A percentile compares a stretch with the other conserved stretches of the same genome.
These are phyloP conservation scores for Sanghuangporus baumii DNA, from an alignment of 1,284 basidiomycete species.

Conservation along the genomic window DNA sequence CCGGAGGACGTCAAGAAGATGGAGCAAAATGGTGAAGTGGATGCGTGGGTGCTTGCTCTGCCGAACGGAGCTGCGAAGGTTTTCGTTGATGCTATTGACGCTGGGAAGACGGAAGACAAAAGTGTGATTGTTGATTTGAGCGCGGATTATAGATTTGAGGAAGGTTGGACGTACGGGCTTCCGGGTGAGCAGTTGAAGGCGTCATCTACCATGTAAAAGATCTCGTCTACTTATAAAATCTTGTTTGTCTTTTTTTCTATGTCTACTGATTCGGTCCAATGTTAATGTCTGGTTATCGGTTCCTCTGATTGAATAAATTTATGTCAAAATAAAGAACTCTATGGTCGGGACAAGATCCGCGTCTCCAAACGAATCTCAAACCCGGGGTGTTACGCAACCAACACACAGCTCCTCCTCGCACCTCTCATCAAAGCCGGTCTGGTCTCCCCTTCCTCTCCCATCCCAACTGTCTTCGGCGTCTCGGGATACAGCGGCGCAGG, in stretches of 20 bases:
- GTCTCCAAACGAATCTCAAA: conserved; percentile 86
- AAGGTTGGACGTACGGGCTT: conserved; percentile 95
- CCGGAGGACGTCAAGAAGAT: conserved; percentile 75
- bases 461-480: conserved; percentile 88
- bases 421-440: conserved; percentile 67
- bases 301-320: not conserved
- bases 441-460: conserved; percentile 48
- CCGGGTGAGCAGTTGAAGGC: conserved; percentile 74
- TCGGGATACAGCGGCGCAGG: conserved; percentile 96
- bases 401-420: conserved; percentile 86
- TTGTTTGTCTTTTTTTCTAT: conserved; percentile 15
- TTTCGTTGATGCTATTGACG: conserved; percentile 93
- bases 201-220: conserved; percentile 15
- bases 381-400: conserved; percentile 96
- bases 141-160: conserved; percentile 94
- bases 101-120: conserved; percentile 38
- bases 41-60: conserved; percentile 97
- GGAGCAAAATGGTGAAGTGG: conserved; percentile 84
- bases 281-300: conserved; percentile 25
- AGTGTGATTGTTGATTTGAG: conserved; percentile 89
- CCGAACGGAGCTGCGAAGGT: conserved; percentile 97
- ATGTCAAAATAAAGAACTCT: conserved; percentile 67
- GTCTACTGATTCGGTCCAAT: not conserved
- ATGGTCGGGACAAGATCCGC: conserved; percentile 70
- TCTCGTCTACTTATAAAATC: conserved; percentile 6